These are phyloP conservation scores for Eucalyptus microcorys DNA, from an alignment of 345 rosid species.

Conservation along the genomic window DNA sequence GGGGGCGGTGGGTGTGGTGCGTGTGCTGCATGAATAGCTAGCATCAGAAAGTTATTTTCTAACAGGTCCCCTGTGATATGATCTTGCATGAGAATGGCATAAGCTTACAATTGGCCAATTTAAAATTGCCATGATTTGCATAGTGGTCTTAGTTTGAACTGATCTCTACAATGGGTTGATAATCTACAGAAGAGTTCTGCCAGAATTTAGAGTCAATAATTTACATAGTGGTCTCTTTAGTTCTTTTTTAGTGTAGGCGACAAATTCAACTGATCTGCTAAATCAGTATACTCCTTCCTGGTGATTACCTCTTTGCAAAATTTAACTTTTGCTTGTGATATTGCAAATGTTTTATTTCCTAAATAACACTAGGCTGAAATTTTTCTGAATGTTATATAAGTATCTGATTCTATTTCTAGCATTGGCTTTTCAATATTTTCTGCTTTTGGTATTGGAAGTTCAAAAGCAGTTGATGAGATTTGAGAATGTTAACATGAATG, in stretches of 20 bases:
- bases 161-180: not conserved
- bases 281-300: not conserved
- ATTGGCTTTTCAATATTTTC: not conserved
- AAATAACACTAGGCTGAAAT: not conserved
- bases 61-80: not conserved
- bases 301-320: not conserved
- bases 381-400: not conserved
- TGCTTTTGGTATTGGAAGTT: not conserved
- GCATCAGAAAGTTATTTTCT: not conserved
- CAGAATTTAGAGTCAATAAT: not conserved
- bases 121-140: not conserved
- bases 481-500: not conserved
- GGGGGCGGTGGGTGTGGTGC: rapidly evolving
- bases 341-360: not conserved
- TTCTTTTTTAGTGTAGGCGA: not conserved
- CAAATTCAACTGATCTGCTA: not conserved
- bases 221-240: not conserved
- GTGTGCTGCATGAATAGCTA: not conserved
- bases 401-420: not conserved
- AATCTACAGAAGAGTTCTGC: not conserved
- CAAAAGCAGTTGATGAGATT: not conserved
- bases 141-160: not conserved
- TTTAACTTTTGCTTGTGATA: not conserved
- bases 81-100: not conserved
- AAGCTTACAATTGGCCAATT: not conserved